These are phyloP conservation scores for Diaporthe velutina DNA, from an alignment of 2,329 filamentous ascomycete species.

Conservation along the genomic window DNA sequence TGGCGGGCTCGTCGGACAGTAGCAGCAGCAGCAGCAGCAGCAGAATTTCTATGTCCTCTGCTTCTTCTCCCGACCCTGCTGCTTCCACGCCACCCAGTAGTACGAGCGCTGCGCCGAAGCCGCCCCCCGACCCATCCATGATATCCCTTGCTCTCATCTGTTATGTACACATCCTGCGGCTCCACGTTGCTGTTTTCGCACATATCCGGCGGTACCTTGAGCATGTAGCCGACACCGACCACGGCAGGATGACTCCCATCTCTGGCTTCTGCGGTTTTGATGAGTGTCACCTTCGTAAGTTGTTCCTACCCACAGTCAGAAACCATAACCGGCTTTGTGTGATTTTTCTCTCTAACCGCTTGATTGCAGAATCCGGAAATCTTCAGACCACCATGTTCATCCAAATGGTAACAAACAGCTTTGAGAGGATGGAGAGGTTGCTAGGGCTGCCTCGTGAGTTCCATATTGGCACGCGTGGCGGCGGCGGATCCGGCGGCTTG, in stretches of 20 bases:
- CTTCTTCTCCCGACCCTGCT: neutral
- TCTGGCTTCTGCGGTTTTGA: neutral
- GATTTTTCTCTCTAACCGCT: neutral
- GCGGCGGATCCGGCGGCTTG: slow-evolving; percentile 9
- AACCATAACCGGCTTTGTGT: neutral
- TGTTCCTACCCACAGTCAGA: neutral
- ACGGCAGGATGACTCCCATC: neutral
- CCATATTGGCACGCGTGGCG: slow-evolving; percentile 24
- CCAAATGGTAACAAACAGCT: slow-evolving; percentile 32
- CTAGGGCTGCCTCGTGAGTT: slow-evolving; percentile 34
- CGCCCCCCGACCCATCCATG: neutral
- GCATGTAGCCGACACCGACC: neutral
- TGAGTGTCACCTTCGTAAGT: neutral
- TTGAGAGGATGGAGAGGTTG: slow-evolving; percentile 35
- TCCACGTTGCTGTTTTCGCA: slow-evolving; percentile 34
- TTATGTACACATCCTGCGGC: slow-evolving; percentile 35
- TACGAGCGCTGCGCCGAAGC: neutral
- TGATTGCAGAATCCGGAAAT: slow-evolving; percentile 34
- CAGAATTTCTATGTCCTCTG: neutral
- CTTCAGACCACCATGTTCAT: slow-evolving; percentile 37
- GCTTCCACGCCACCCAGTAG: neutral
- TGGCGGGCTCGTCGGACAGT: neutral
- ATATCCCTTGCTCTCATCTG: slow-evolving; percentile 30
- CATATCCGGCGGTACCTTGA: slow-evolving; percentile 31
- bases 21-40: neutral